Conservation (phyloP, 108 stramenopile genomes). For the Cyclotella atomus region DNA sequence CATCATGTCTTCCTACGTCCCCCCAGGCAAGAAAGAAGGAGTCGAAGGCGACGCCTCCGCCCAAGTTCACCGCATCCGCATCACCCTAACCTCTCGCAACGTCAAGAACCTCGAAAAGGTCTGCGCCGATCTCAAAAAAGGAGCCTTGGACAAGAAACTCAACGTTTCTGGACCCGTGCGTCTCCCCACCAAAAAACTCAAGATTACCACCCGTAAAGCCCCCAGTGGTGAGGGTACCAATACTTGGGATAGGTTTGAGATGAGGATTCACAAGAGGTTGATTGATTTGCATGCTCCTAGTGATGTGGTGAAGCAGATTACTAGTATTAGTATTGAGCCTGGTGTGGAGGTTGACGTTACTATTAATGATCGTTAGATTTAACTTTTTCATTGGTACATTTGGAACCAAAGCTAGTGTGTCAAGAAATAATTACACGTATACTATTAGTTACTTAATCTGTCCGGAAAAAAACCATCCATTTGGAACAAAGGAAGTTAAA, state of each 20-base stretch:
- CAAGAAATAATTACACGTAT: no score
- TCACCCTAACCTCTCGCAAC: slow-evolving; percentile 98
- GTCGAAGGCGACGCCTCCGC: slow-evolving; percentile 65
- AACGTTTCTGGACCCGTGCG: slow-evolving; percentile 97
- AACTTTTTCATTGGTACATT: no score
- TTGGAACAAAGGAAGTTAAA: background rate
- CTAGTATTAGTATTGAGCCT: slow-evolving; percentile 98
- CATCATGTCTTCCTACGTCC: slow-evolving; percentile 76
- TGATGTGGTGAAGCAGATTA: slow-evolving; percentile 98
- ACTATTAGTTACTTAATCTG: slow-evolving; percentile 9
- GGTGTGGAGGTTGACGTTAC: slow-evolving; percentile 99
- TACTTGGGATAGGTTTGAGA: slow-evolving; percentile 99
- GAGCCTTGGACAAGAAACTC: slow-evolving; percentile 93
- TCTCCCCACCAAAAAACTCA: slow-evolving; percentile 97
- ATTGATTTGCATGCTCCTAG: slow-evolving; percentile 97
- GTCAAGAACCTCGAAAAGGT: slow-evolving; percentile 99
- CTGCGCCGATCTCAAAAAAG: slow-evolving; percentile 97
- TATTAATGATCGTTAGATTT: slow-evolving; percentile 86
- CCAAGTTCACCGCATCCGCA: slow-evolving; percentile 96
- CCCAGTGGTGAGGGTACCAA: slow-evolving; percentile 99
- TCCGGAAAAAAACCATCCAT: background rate
- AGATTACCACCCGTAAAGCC: slow-evolving; percentile 98
- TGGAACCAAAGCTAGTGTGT: no score
- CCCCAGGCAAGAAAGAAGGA: slow-evolving; percentile 71
- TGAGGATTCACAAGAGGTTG: slow-evolving; percentile 99